Evolutionary conservation across 805 yeast species (phyloP).

Genomic region (Brettanomyces sp.): DNA sequence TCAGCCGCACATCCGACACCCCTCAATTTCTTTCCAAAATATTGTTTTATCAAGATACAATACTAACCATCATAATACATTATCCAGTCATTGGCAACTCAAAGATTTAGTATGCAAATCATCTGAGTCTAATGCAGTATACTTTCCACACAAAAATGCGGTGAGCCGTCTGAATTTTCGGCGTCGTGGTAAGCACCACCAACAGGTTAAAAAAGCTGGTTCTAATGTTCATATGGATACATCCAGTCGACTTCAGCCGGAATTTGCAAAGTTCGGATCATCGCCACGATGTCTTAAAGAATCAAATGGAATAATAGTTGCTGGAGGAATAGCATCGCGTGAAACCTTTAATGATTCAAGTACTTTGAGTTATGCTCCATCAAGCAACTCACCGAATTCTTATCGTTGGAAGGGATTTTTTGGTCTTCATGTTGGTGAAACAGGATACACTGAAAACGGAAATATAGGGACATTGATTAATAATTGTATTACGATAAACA

Average conservation of each 20-base stretch:
- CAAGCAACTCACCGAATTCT: conserved; percentile 23
- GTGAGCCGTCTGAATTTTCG: conserved; percentile 21
- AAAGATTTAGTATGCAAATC: conserved; percentile 59
- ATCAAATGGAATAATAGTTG: conserved; percentile 36
- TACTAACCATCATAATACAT: background rate
- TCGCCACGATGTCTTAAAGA: conserved; percentile 66
- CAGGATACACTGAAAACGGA: conserved; percentile 38
- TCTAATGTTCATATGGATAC: background rate
- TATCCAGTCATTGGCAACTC: conserved; percentile 66
- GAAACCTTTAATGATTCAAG: background rate
- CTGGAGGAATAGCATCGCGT: conserved; percentile 33
- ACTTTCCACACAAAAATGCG: conserved; percentile 49
- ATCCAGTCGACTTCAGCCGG: conserved; percentile 9
- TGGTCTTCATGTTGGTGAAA: conserved; percentile 43
- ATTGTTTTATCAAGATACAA: background rate
- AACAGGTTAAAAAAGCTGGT: background rate
- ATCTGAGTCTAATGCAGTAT: conserved; percentile 34
- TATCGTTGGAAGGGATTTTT: conserved; percentile 53
- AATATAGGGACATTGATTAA: conserved; percentile 76
- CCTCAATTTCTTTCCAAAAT: background rate
- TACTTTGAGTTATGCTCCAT: background rate
- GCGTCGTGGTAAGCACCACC: background rate
- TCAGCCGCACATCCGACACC: background rate
- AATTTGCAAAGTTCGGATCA: conserved; percentile 43
- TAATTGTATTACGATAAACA: conserved; percentile 59